Conservation (phyloP, 2,329 filamentous ascomycete species). For the Talaromyces piceae region DNA sequence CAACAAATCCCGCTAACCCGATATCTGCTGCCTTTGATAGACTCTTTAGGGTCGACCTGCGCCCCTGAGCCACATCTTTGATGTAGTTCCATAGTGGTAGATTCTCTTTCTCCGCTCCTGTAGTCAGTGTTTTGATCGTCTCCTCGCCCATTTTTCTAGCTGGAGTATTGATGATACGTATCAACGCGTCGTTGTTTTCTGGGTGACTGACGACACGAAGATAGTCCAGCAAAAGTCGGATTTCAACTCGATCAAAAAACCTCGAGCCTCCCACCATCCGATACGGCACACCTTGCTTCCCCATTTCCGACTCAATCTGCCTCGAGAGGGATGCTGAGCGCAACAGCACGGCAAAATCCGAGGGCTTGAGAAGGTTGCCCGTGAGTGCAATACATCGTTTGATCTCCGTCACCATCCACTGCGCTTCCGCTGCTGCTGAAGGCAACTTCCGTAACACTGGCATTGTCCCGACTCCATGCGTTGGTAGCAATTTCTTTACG, state of each 20-base stretch:
- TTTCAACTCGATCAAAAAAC: conserved; percentile 87
- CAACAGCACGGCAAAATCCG: conserved; percentile 81
- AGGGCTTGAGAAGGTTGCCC: conserved; percentile 62
- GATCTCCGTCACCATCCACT: conserved; percentile 84
- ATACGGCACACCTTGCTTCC: conserved; percentile 75
- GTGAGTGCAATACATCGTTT: conserved; percentile 62
- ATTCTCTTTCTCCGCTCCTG: conserved; percentile 65
- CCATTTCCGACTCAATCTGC: conserved; percentile 75
- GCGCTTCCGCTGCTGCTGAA: conserved; percentile 64
- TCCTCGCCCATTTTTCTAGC: conserved; percentile 71
- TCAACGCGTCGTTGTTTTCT: conserved; percentile 77
- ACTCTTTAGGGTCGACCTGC: conserved; percentile 45
- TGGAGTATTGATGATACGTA: conserved; percentile 77
- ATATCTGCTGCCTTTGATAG: conserved; percentile 49
- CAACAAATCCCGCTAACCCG: conserved; percentile 52
- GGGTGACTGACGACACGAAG: conserved; percentile 77
- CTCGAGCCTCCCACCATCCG: conserved; percentile 85
- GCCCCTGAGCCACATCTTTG: conserved; percentile 50
- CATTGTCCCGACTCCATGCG: conserved; percentile 69
- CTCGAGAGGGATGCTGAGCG: conserved; percentile 75
- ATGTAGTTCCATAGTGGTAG: conserved; percentile 72
- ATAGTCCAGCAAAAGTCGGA: conserved; percentile 83
- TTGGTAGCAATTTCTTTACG: conserved; percentile 68
- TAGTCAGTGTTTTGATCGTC: conserved; percentile 65
- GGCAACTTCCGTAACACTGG: conserved; percentile 74